Base-by-base conservation (phyloP, 768 basidiomycete genomes). In the Hygrocybe punicea region DNA sequence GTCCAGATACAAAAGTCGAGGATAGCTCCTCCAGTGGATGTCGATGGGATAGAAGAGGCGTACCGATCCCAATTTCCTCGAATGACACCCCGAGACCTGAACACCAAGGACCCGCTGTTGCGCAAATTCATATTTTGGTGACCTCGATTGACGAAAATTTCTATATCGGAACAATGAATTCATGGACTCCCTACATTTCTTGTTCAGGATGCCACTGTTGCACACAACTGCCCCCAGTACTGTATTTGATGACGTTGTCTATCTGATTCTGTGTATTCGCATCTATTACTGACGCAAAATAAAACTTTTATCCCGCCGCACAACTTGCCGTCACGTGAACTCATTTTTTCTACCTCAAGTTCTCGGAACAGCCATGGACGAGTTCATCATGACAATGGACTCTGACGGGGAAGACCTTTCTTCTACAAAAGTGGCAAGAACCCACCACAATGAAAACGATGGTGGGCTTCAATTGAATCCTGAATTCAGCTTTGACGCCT, bases 321-420 rank as follows among this genome's bases (percentile, higher is more conserved):
- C n/a, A n/a, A n/a, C n/a, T n/a, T n/a, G n/a, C n/a, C n/a, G n/a
- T n/a, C n/a, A n/a, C 14, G 25, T 29, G 19, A 21, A 24, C 16
- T n/a, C n/a, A 19, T 40, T 14, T 16, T 19, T 50, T 16, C n/a
- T n/a, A n/a, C n/a, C n/a, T 56, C 13, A 42, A 44, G 25, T 44
- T 51, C 45, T 37, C 19, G 48, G 62, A 48, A 79, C 76, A 71
- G 74, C 76, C 8, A 44, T 33, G 21, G 56, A 52, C 53, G 89
- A 91, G 71, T 91, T 89, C 73, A 78, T 92, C 51, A 83, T 89
- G 82, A 93, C 92, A 1, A 79, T 93, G 45, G 90, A 91, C 64
- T 93, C 91, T 24, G 91, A 92, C 62, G 73, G 74, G 19, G 90
- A 91, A 68, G 84, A 82, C 33, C 61, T 56, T n/a, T 59, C 66